These are phyloP conservation scores for Lenwebbia sp. DNA, from an alignment of 345 rosid species.

Conservation along the genomic window DNA sequence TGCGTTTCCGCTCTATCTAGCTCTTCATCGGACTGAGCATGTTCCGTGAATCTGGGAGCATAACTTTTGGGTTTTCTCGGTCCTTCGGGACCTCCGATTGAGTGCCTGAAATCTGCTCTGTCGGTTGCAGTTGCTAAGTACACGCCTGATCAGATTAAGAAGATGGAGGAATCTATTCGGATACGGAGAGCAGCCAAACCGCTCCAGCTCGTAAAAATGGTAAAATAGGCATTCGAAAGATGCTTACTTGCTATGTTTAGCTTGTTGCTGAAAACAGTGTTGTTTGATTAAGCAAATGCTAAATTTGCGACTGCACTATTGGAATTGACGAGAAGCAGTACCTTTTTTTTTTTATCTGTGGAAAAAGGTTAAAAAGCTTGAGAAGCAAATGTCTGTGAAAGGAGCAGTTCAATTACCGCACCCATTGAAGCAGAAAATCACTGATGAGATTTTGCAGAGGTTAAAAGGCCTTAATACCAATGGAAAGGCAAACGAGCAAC, in stretches of 20 bases:
- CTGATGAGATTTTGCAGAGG: constrained; percentile 56
- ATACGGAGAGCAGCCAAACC: constrained; percentile 76
- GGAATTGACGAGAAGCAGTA: neutral
- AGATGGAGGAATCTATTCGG: constrained; percentile 81
- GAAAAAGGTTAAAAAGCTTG: constrained; percentile 51
- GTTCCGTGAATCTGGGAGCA: neutral
- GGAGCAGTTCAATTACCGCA: constrained; percentile 39
- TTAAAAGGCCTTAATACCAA: constrained; percentile 34
- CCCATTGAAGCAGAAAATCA: constrained; percentile 42
- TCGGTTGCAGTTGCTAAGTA: constrained; percentile 45
- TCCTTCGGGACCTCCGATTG: neutral
- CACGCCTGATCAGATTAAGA: constrained; percentile 74
- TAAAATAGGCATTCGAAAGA: constrained; percentile 6
- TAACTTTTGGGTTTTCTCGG: neutral
- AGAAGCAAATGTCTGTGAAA: constrained; percentile 22
- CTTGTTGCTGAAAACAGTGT: neutral
- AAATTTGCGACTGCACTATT: neutral
- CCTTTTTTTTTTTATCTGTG: neutral
- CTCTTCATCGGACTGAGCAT: too few species aligned
- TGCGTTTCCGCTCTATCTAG: neutral
- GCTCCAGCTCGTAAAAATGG: constrained; percentile 49
- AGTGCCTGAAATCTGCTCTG: neutral
- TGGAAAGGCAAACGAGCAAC: constrained; percentile 33
- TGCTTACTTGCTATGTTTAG: neutral
- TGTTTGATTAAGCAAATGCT: neutral